Base-by-base conservation (phyloP, 2,329 filamentous ascomycete species). In the Fusarium nodosum region DNA sequence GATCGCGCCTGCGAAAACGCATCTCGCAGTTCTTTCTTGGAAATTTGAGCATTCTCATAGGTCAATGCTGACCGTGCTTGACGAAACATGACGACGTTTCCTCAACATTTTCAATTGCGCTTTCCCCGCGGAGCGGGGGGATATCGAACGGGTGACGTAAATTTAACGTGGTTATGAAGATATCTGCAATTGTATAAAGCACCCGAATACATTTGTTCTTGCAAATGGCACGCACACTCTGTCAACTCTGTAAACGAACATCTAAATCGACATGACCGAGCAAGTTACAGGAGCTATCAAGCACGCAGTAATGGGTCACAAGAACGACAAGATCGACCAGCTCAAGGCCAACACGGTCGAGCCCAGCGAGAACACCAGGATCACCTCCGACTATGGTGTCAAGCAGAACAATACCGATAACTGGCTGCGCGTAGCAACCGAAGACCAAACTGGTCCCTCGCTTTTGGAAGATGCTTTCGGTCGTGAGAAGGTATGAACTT, bases 341-440 rank as follows among this genome's bases (percentile, higher is more conserved):
- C 82, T 94, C 48, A 77, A 83, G 28, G 79, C 80, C 41, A 82
- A 89, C 65, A 91, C 82, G 5, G 85, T 88, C 56, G 84, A 93
- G 75, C 83, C 88, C 3, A 80, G 86, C 45, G 79, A 85, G 51
- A 84, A 87, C 38, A 82, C 85, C 33, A 84, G 86, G 39, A 87
- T 94, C 69, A 95, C 93, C 0, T 91, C 90, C 50, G 93, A 97
- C 74, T 93, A 86, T 80, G 93, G 93, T 24, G 88, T 91, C 30
- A 93, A 90, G 79, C 86, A 93, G 74, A 81, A 83, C 42, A 91
- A 91, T 73, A 90, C 90, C 1, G 93, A 97, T 74, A 86, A 94
- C 76, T 96, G 92, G 93, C 82, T 97, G 56, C 88, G 87, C 54
- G 84, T 90, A 7, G 85, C 82, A 28, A 88, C 81, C 36, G 84